Base-by-base conservation (phyloP, 495 filamentous ascomycete species). In the Hyaloscypha variabilis region DNA sequence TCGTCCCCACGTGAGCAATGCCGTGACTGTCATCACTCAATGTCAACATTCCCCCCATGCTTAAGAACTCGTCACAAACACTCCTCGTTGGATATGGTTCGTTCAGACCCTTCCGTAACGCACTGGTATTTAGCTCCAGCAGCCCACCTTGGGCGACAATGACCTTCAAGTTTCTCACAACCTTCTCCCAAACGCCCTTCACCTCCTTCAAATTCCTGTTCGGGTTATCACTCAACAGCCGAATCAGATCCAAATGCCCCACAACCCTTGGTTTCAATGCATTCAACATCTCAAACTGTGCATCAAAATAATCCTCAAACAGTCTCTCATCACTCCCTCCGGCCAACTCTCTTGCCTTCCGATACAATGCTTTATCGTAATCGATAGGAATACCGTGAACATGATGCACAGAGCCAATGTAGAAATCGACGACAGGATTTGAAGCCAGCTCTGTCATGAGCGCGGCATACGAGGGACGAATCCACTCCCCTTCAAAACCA, bases 401-500 rank as follows among this genome's bases (percentile, higher is more conserved):
- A 76, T 99, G 95, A 77, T 99, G 95, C 29, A 98, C 82, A 2
- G 90, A 94, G 23, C 96, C 95, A 71, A 99, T 76, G 78, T 96
- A 94, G 77, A 95, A 90, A 72, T 98, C 94, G 63, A 96, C 83
- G 19, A 78, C 75, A 58, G 90, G 83, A 28, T 85, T 79, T 2
- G 79, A 71, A 17, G 90, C 78, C 0, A 96, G 85, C 10, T 71
- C 63, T 10, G 78, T 64, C 55, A 97, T 87, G 31, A 91, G 75
- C 1, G 71, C 21, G 6, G 73, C 72, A 58, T 91, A 94, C 17
- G 79, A 79, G 0, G 87, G 84, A 3, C 93, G 87, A 68, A 97
- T 94, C 87, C 91, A 98, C 71, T 99, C 96, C 62, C 84, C 83
- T 75, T 99, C 96, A 75, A 97, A 96, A 53, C 91, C 95, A 75